phyloP scores from a whole-genome alignment of 768 basidiomycete genomes.

The Naganishia onofrii region DNA sequence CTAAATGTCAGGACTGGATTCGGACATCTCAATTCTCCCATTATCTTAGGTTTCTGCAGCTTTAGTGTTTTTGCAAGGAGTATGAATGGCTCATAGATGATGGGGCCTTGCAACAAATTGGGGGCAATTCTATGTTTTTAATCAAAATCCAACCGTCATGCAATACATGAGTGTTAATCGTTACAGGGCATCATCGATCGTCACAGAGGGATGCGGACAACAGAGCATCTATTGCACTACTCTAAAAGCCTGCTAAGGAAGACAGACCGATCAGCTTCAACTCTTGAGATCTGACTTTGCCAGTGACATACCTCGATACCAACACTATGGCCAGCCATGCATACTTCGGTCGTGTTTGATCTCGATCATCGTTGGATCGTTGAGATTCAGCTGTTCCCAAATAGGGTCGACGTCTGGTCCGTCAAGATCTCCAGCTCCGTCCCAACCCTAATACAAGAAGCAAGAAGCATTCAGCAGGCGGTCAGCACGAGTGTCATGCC shows the following conservation, averaged over 20 bases:
- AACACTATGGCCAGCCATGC: slow-evolving; percentile 6
- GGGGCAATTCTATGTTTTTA: not conserved
- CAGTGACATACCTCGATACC: not conserved
- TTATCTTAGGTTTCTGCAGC: too few relatives aligned
- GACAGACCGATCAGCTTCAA: too few relatives aligned
- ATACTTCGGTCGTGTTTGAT: slow-evolving; percentile 67
- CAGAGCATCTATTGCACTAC: not conserved
- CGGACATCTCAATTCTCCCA: too few relatives aligned
- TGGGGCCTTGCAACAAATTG: not conserved
- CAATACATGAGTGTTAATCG: not conserved
- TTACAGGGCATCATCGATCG: not conserved
- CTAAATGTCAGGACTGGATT: not conserved
- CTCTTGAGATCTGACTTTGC: too few relatives aligned
- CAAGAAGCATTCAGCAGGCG: not conserved
- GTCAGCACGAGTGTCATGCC: not conserved
- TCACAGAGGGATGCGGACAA: not conserved
- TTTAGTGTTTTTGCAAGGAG: too few relatives aligned
- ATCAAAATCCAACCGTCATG: not conserved
- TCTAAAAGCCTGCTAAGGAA: not conserved
- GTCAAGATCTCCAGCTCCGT: slow-evolving; percentile 95
- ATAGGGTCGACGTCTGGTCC: slow-evolving; percentile 95
- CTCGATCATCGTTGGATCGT: slow-evolving; percentile 60
- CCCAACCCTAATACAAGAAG: slow-evolving; percentile 88
- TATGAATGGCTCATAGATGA: too few relatives aligned
- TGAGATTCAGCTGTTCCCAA: slow-evolving; percentile 78